Evolutionary conservation across 805 yeast species (phyloP).

Genomic region (Wickerhamiella occidentalis): DNA sequence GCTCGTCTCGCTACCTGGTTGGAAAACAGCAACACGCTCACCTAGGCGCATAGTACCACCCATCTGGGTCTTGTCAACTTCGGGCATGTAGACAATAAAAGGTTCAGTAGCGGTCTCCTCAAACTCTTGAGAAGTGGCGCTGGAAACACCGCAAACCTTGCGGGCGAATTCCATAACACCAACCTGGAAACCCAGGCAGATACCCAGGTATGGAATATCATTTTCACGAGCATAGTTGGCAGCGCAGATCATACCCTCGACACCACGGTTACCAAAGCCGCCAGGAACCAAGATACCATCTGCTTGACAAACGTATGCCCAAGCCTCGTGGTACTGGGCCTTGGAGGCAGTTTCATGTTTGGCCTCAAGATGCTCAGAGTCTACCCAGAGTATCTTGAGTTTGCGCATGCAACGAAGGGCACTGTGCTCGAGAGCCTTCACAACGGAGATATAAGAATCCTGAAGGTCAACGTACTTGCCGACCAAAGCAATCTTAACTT

Average conservation of each 20-base stretch:
- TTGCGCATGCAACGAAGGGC: conserved; percentile 80
- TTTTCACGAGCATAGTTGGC: conserved; percentile 98
- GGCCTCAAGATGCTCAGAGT: conserved; percentile 78
- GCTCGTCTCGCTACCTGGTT: conserved; percentile 42
- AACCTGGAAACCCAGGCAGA: conserved; percentile 92
- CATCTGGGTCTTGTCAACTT: conserved; percentile 83
- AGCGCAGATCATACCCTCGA: conserved; percentile 95
- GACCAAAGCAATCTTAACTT: conserved; percentile 87
- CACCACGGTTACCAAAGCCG: conserved; percentile 95
- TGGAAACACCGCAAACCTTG: conserved; percentile 53
- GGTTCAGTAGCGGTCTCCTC: conserved; percentile 51
- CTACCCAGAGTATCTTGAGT: conserved; percentile 90
- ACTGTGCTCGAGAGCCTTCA: conserved; percentile 90
- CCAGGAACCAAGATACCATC: conserved; percentile 98
- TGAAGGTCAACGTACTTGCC: conserved; percentile 95
- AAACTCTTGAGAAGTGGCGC: conserved; percentile 76
- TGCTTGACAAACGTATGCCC: conserved; percentile 86
- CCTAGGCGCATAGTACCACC: conserved; percentile 99
- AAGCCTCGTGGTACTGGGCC: conserved; percentile 80
- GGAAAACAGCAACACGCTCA: conserved; percentile 77
- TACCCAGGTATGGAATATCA: conserved; percentile 87
- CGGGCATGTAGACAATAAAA: conserved; percentile 95
- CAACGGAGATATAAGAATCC: conserved; percentile 89
- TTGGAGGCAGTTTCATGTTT: conserved; percentile 51
- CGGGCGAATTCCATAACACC: conserved; percentile 92